Conservation (phyloP, 257 asterid genomes). For the Gentiana macrophylla region DNA sequence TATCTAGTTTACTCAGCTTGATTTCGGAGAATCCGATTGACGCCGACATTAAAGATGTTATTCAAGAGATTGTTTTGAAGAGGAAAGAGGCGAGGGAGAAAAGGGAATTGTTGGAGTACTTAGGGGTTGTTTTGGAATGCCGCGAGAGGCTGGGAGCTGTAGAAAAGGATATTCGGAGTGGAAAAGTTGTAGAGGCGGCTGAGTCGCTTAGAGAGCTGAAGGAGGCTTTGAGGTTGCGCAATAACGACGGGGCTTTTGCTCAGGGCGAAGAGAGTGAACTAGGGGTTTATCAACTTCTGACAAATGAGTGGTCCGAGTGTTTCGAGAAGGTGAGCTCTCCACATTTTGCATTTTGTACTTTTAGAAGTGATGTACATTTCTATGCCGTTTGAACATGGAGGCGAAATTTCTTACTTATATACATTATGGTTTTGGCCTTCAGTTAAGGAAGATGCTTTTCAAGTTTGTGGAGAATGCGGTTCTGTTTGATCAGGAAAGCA, state of each 20-base stretch:
- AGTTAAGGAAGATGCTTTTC: constrained; percentile 73
- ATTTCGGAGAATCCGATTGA: constrained; percentile 60
- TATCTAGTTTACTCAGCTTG: constrained; percentile 34
- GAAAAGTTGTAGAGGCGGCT: constrained; percentile 64
- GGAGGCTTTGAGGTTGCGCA: constrained; percentile 44
- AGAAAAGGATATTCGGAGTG: constrained; percentile 35
- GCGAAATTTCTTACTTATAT: too few relatives aligned
- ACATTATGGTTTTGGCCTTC: constrained; percentile 34
- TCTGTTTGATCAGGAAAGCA: constrained; percentile 46
- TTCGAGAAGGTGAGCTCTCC: constrained; percentile 56
- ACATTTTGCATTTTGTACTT: background rate
- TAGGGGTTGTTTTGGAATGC: constrained; percentile 52
- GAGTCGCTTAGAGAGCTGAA: constrained; percentile 55
- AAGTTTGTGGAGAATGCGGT: constrained; percentile 65
- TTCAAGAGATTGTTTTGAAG: constrained; percentile 51
- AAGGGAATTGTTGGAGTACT: constrained; percentile 43
- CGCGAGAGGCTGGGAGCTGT: constrained; percentile 35
- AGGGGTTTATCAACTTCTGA: constrained; percentile 44
- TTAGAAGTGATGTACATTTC: background rate
- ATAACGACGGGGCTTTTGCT: constrained; percentile 21
- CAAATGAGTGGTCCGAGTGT: constrained; percentile 59
- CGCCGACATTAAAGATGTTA: constrained; percentile 32
- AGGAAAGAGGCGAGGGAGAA: constrained; percentile 61
- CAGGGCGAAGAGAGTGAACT: constrained; percentile 39
- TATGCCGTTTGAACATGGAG: background rate